These are phyloP conservation scores for Hypoxylon subgilvum DNA, from an alignment of 495 filamentous ascomycete species.

Conservation along the genomic window DNA sequence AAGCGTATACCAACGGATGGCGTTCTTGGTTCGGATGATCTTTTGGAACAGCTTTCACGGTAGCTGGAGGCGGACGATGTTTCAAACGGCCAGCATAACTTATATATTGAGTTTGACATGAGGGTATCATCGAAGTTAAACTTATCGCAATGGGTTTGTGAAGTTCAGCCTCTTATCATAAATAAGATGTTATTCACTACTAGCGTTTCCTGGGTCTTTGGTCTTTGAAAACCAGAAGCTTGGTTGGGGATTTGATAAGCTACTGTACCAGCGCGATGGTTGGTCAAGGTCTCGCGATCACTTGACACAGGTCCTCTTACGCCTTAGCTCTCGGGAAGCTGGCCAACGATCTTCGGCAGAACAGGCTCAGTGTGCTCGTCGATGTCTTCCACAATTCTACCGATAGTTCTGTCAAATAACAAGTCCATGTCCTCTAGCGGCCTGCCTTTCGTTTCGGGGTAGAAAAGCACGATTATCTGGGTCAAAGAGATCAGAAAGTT, in stretches of 20 bases:
- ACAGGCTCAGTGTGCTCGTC: slow-evolving; percentile 32
- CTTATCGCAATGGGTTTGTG: too few species aligned
- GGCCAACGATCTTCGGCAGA: slow-evolving; percentile 23
- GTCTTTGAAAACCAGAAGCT: too few species aligned
- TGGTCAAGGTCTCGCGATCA: neutral
- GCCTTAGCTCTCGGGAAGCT: slow-evolving; percentile 12
- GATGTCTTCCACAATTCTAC: slow-evolving; percentile 3
- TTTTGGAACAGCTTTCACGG: too few species aligned
- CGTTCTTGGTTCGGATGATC: neutral
- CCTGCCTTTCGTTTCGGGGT: slow-evolving; percentile 61
- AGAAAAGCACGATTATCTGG: slow-evolving; percentile 54
- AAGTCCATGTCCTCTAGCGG: slow-evolving; percentile 61
- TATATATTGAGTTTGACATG: too few species aligned
- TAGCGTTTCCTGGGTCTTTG: too few species aligned
- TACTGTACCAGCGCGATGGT: too few species aligned
- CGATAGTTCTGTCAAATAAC: slow-evolving; percentile 45
- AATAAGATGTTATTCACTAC: too few species aligned
- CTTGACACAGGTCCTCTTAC: neutral
- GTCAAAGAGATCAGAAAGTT: neutral
- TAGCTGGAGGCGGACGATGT: too few species aligned
- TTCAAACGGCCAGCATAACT: too few species aligned
- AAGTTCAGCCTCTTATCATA: too few species aligned
- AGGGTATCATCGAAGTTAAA: too few species aligned
- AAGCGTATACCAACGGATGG: slow-evolving; percentile 40
- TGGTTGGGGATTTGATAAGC: too few species aligned